These are phyloP conservation scores for Thelonectria rubi DNA, from an alignment of 2,329 filamentous ascomycete species.

Conservation along the genomic window DNA sequence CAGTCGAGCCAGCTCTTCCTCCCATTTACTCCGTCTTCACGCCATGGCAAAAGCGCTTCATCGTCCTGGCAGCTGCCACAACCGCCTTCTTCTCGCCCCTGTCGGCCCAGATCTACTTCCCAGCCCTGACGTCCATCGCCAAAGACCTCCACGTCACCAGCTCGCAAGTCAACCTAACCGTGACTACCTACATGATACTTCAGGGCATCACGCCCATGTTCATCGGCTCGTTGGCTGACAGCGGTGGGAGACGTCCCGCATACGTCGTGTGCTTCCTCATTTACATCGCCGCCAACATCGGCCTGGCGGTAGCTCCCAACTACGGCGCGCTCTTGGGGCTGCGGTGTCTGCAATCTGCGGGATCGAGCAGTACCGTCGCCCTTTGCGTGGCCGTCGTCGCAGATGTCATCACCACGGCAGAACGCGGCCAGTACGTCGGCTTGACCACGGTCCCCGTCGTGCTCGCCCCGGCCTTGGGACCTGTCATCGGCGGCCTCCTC, in stretches of 20 bases:
- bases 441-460: slow-evolving; percentile 59
- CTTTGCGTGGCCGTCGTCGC: slow-evolving; percentile 67
- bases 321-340: slow-evolving; percentile 62
- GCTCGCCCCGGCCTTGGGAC: slow-evolving; percentile 60
- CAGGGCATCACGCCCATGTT: slow-evolving; percentile 68
- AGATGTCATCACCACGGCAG: slow-evolving; percentile 69
- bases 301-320: slow-evolving; percentile 58
- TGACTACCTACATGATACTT: slow-evolving; percentile 67
- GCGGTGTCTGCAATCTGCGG: slow-evolving; percentile 65
- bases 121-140: slow-evolving; percentile 60
- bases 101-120: slow-evolving; percentile 63
- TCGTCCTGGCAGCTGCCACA: slow-evolving; percentile 51
- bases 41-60: slow-evolving; percentile 51
- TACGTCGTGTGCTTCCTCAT: slow-evolving; percentile 63
- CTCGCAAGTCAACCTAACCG: slow-evolving; percentile 58
- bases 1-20: slow-evolving; percentile 7
- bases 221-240: slow-evolving; percentile 65
- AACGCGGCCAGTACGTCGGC: slow-evolving; percentile 69
- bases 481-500: slow-evolving; percentile 67
- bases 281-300: slow-evolving; percentile 64
- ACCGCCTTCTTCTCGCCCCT: slow-evolving; percentile 57
- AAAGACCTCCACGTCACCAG: slow-evolving; percentile 55
- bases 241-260: slow-evolving; percentile 61
- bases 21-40: slow-evolving; percentile 51
- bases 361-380: slow-evolving; percentile 67